Conservation (phyloP, 1,139 yeast species). For the Keqinozyma sinolaborantium region DNA sequence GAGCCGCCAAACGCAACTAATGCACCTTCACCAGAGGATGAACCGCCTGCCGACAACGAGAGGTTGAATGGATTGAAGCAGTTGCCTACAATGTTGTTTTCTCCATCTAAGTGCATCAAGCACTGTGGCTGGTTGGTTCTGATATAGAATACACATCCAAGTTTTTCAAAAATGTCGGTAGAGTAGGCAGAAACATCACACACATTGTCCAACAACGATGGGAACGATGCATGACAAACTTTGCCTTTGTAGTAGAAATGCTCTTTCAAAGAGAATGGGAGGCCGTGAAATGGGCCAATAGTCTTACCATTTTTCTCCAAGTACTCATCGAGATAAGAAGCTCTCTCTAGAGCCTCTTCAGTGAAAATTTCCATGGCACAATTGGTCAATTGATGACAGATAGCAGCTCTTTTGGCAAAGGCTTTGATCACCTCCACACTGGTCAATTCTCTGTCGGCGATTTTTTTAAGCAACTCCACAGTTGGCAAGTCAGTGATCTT, state of each 20-base stretch:
- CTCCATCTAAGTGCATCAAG: conserved; percentile 45
- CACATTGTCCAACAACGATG: conserved; percentile 48
- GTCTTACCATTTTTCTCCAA: conserved; percentile 51
- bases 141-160: conserved; percentile 64
- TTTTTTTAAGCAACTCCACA: conserved; percentile 26
- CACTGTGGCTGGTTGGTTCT: conserved; percentile 48
- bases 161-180: conserved; percentile 47
- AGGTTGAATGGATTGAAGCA: conserved; percentile 38
- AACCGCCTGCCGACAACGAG: conserved; percentile 51
- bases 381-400: conserved; percentile 34
- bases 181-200: conserved; percentile 50
- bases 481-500: conserved; percentile 47
- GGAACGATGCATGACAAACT: conserved; percentile 63
- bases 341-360: conserved; percentile 33
- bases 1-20: conserved; percentile 64
- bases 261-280: conserved; percentile 43
- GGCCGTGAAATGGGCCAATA: conserved; percentile 65
- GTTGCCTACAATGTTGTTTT: conserved; percentile 38
- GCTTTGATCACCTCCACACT: conserved; percentile 49
- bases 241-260: conserved; percentile 59
- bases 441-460: conserved; percentile 30
- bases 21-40: conserved; percentile 79
- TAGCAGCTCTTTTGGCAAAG: conserved; percentile 47
- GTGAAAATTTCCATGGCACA: conserved; percentile 32
- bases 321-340: conserved; percentile 33